phyloP scores from a whole-genome alignment of 495 filamentous ascomycete genomes.

The Pyrenopolyporus hunteri region DNA sequence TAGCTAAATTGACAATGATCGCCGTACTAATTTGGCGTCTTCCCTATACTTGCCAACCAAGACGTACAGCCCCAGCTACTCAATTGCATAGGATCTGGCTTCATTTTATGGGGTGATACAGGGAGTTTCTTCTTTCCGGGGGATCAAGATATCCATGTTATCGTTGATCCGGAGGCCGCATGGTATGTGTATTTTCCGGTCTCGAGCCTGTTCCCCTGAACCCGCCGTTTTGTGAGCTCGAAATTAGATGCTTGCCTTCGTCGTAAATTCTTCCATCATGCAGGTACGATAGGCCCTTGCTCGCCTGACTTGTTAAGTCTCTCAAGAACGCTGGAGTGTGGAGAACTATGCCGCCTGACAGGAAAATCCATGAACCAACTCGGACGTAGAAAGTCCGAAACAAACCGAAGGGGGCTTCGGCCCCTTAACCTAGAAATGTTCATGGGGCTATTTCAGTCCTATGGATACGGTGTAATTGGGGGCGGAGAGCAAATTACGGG shows the following conservation, averaged over 20 bases:
- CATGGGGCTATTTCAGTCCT: no score
- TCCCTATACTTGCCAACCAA: conserved; percentile 15
- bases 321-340: conserved; percentile 10
- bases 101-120: not conserved
- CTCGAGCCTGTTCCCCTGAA: conserved; percentile 10
- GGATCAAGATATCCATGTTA: conserved; percentile 13
- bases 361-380: conserved; percentile 6
- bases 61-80: not conserved
- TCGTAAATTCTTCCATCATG: conserved; percentile 22
- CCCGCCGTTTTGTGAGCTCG: no score
- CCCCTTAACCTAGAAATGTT: conserved; percentile 47
- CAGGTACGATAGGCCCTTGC: conserved; percentile 24
- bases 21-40: conserved; percentile 19
- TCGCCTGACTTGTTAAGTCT: conserved; percentile 7
- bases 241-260: conserved; percentile 2
- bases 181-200: conserved; percentile 14
- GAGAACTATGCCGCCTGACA: conserved; percentile 1
- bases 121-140: conserved; percentile 1
- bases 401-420: conserved; percentile 48
- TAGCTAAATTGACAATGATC: conserved; percentile 36
- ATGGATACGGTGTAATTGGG: no score
- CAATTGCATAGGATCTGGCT: conserved; percentile 1
- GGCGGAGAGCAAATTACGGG: no score
- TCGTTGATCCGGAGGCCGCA: not conserved
- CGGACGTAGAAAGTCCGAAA: conserved; percentile 27